Percentiles rank a stretch among this genome's conserved stretches.
Conservation (phyloP, 306 rosid genomes). For the Cotoneaster glaucophyllus region DNA sequence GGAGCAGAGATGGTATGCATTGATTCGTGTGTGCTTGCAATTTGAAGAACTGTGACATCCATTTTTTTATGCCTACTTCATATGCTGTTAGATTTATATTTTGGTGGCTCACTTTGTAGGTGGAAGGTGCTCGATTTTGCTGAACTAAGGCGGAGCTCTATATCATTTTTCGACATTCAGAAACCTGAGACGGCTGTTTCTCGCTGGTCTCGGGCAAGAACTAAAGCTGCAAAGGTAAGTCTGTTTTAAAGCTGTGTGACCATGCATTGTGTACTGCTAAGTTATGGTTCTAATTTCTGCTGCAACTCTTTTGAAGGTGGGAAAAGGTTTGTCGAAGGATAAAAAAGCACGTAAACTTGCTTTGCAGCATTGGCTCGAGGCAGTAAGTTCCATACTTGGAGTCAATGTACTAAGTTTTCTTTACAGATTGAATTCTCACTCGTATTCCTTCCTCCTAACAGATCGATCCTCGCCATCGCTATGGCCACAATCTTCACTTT, state of each 20-base stretch:
- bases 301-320: constrained; percentile 44
- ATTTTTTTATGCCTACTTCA: neutral
- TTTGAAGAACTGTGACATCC: neutral
- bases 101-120: constrained; percentile 32
- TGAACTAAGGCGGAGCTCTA: constrained; percentile 71
- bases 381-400: constrained; percentile 49
- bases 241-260: neutral
- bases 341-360: constrained; percentile 77
- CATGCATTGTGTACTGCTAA: neutral
- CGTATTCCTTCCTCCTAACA: constrained; percentile 22
- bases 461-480: constrained; percentile 97
- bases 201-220: constrained; percentile 79
- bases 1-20: constrained; percentile 79
- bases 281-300: constrained; percentile 11
- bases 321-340: constrained; percentile 83
- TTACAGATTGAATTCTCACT: neutral
- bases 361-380: constrained; percentile 91
- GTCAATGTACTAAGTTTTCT: constrained; percentile 9
- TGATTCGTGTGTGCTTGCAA: neutral
- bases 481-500: constrained; percentile 88
- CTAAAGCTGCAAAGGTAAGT: constrained; percentile 72
- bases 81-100: neutral
- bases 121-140: constrained; percentile 85
- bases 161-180: constrained; percentile 78
- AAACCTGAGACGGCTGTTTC: constrained; percentile 70